Evolutionary conservation across 176 grass and related monocot species (phyloP).

Genomic region (Carex parvula): DNA sequence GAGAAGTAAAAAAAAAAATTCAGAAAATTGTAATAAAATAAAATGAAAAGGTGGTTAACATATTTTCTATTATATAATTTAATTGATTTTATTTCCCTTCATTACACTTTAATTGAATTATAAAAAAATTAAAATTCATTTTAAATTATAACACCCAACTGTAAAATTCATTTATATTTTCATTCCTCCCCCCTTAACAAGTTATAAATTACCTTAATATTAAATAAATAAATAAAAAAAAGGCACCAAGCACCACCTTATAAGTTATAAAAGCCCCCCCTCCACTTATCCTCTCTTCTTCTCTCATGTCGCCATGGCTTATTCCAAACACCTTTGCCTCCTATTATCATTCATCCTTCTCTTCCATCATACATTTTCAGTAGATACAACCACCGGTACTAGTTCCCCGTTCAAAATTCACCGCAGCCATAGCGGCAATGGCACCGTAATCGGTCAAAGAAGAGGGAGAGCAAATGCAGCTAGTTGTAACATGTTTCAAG

Average conservation of each 20-base stretch:
- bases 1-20: no score
- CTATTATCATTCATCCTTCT: conserved; percentile 15
- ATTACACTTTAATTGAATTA: no score
- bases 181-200: background rate
- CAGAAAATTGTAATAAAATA: background rate
- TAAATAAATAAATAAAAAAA: background rate
- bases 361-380: conserved; percentile 19
- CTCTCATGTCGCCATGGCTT: conserved; percentile 31
- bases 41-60: background rate
- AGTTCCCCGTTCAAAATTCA: conserved; percentile 11
- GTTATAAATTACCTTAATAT: background rate
- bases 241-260: background rate
- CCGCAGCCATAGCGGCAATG: conserved; percentile 22
- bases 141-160: no score
- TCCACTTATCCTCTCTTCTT: conserved; percentile 15
- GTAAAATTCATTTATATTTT: background rate
- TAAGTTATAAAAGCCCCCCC: background rate
- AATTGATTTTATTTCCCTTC: no score
- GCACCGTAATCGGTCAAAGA: conserved; percentile 27
- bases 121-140: no score
- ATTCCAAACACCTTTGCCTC: background rate
- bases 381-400: background rate
- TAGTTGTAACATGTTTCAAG: conserved; percentile 74
- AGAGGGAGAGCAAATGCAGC: conserved; percentile 22
- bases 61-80: background rate